phyloP scores from a whole-genome alignment of 2,329 filamentous ascomycete species.

The Fragosphaeria purpurea region DNA sequence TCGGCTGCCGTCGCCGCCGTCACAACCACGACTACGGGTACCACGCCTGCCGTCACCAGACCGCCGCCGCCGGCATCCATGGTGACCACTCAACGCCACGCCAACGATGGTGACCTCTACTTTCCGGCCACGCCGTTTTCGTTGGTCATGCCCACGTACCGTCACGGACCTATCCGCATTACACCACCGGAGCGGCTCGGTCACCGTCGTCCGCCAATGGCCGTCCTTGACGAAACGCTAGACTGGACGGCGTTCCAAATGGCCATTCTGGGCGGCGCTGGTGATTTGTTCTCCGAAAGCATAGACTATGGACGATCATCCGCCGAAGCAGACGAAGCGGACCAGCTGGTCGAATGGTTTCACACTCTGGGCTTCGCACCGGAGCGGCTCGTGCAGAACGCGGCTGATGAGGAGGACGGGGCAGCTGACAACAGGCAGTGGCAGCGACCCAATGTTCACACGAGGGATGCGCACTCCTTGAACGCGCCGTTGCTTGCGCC shows the following conservation, averaged over 20 bases:
- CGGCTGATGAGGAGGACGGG: conserved; percentile 3
- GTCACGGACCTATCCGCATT: conserved; percentile 47
- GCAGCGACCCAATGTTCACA: too few relatives aligned
- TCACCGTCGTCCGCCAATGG: conserved; percentile 12
- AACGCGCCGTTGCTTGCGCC: too few relatives aligned
- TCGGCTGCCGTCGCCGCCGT: not conserved
- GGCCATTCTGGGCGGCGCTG: conserved; percentile 49
- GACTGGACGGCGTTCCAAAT: conserved; percentile 59
- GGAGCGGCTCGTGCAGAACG: conserved; percentile 26
- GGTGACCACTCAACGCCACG: conserved; percentile 3
- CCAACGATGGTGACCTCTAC: conserved; percentile 29
- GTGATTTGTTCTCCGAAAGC: conserved; percentile 37
- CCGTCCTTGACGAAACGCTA: conserved; percentile 36
- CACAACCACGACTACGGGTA: conserved; percentile 1
- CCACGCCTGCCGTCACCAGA: not conserved
- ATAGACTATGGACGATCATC: conserved; percentile 27
- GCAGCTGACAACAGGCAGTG: too few relatives aligned
- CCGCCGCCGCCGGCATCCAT: conserved; percentile 1
- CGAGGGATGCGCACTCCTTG: too few relatives aligned
- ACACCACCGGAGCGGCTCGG: conserved; percentile 28
- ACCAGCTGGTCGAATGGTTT: conserved; percentile 42
- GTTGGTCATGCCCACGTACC: conserved; percentile 36
- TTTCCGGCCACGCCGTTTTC: conserved; percentile 40
- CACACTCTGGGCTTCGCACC: conserved; percentile 37
- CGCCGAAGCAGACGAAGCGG: conserved; percentile 34